Conservation (phyloP, 106 monocot species). For the Phalaenopsis equestris region DNA sequence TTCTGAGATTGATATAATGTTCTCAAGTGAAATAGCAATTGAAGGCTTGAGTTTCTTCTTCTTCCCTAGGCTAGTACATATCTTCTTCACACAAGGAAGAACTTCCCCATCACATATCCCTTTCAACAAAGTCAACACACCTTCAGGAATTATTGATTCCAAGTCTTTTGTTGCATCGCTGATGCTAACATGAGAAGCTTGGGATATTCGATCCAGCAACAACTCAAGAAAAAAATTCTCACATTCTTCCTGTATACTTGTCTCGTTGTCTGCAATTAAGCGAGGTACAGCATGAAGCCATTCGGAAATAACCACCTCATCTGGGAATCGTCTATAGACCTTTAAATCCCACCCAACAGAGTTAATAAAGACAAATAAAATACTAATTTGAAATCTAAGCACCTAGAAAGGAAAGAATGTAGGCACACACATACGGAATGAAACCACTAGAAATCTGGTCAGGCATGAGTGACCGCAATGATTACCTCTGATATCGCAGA, state of each 20-base stretch:
- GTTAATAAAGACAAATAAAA: not conserved
- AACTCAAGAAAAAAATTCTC: conserved; percentile 93
- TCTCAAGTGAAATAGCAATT: conserved; percentile 59
- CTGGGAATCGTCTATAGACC: conserved; percentile 66
- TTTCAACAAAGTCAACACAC: conserved; percentile 42
- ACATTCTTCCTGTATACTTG: conserved; percentile 90
- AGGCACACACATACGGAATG: not conserved
- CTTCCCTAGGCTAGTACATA: conserved; percentile 86
- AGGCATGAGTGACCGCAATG: not conserved
- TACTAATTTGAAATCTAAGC: not conserved
- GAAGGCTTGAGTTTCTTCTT: conserved; percentile 71
- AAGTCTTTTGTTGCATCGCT: conserved; percentile 16
- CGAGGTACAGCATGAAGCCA: conserved; percentile 88
- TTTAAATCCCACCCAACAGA: conserved; percentile 18
- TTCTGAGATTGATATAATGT: conserved; percentile 75
- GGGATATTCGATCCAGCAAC: conserved; percentile 65
- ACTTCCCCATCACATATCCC: conserved; percentile 71
- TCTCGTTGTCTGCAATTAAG: conserved; percentile 80
- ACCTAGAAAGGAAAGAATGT: not conserved
- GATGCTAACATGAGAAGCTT: conserved; percentile 21
- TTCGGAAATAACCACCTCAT: conserved; percentile 47
- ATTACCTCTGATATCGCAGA: conserved; percentile 80
- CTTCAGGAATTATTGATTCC: conserved; percentile 50
- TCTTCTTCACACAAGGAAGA: conserved; percentile 64
- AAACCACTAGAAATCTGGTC: not conserved